A percentile compares a stretch with the other conserved stretches of the same genome.
These are phyloP conservation scores for Cryptosporidium tyzzeri DNA, from an alignment of 169 alveolate genomes.

Conservation along the genomic window DNA sequence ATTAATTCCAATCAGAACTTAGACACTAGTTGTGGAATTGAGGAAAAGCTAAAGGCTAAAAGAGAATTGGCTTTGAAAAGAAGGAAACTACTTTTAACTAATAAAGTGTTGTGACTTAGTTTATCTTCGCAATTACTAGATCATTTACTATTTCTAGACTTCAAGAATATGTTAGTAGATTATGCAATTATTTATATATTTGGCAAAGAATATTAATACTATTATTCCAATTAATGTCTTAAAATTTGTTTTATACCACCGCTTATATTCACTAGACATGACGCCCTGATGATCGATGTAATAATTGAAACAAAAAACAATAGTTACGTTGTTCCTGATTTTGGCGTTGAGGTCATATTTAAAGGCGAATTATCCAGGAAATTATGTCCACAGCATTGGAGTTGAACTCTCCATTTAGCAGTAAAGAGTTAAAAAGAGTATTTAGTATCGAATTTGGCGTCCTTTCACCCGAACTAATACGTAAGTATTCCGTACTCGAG, in stretches of 20 bases:
- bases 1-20: background rate
- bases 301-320: background rate
- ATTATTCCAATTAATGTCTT: background rate
- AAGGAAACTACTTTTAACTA: constrained; percentile 26
- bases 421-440: constrained; percentile 87
- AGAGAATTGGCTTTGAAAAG: constrained; percentile 38
- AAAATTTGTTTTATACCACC: constrained; percentile 17
- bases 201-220: background rate
- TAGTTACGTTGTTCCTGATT: constrained; percentile 5
- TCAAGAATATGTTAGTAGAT: background rate
- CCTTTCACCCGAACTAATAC: constrained; percentile 86
- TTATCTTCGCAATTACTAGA: background rate
- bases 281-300: constrained; percentile 44
- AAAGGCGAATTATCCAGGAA: background rate
- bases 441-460: constrained; percentile 89
- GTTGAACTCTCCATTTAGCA: constrained; percentile 87
- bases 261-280: constrained; percentile 58
- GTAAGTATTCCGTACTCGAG: constrained; percentile 90
- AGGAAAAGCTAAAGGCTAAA: background rate
- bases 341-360: constrained; percentile 12
- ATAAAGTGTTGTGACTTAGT: background rate
- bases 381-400: constrained; percentile 80
- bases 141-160: background rate
- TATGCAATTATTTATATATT: background rate
- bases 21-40: background rate